Evolutionary conservation across 164 flowering plant genomes (phyloP).

Genomic region (Amborella trichopoda): DNA sequence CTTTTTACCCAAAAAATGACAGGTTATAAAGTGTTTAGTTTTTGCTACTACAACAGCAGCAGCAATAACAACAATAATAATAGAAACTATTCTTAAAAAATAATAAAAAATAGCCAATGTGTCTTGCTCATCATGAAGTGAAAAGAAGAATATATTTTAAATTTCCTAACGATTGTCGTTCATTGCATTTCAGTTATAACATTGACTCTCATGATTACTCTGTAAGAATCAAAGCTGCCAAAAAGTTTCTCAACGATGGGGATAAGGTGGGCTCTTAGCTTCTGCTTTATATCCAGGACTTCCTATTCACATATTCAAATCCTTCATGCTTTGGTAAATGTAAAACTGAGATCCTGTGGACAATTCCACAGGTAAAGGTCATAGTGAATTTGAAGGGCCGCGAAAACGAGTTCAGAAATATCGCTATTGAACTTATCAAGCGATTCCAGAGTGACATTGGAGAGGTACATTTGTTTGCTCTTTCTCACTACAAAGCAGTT

Average conservation of each 20-base stretch:
- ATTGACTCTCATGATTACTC: slow-evolving; percentile 89
- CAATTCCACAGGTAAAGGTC: slow-evolving; percentile 59
- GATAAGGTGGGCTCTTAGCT: slow-evolving; percentile 47
- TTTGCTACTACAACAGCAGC: no score
- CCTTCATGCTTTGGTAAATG: background rate
- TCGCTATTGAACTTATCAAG: slow-evolving; percentile 72
- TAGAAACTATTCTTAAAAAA: no score
- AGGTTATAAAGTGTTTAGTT: no score
- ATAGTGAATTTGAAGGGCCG: slow-evolving; percentile 88
- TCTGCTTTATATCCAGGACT: background rate
- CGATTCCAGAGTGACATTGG: slow-evolving; percentile 80
- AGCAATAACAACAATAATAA: no score
- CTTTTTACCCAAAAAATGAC: no score
- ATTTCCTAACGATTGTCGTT: no score
- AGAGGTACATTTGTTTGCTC: slow-evolving; percentile 40
- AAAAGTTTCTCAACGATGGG: slow-evolving; percentile 71
- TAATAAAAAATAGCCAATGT: no score
- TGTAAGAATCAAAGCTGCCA: slow-evolving; percentile 74
- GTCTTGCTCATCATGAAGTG: no score
- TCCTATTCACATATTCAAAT: slow-evolving; percentile 7
- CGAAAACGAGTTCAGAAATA: slow-evolving; percentile 68
- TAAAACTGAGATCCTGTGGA: background rate
- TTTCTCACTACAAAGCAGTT: no score
- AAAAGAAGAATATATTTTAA: no score
- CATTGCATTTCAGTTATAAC: slow-evolving; percentile 68